phyloP scores from a whole-genome alignment of 75 land plant genomes.

The Cryptomeria japonica region DNA sequence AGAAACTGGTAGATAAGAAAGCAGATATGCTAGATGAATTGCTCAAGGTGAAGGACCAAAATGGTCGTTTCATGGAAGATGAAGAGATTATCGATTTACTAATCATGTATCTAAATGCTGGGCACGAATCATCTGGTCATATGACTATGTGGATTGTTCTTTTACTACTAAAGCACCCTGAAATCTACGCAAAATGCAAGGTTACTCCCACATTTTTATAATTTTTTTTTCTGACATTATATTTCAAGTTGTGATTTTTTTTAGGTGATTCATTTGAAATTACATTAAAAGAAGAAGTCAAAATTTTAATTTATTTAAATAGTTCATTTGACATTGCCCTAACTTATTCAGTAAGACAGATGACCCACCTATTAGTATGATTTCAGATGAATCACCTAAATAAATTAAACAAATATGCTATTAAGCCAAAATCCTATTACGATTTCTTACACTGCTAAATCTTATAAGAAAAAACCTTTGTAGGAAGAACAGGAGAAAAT shows the following conservation, averaged over 20 bases:
- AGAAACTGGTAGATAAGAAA: conserved; percentile 2
- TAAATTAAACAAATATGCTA: too few species aligned
- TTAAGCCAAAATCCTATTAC: too few species aligned
- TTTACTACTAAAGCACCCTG: conserved; percentile 47
- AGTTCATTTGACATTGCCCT: too few species aligned
- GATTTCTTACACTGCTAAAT: neutral
- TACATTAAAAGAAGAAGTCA: too few species aligned
- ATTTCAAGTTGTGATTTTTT: too few species aligned
- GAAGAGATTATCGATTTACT: conserved; percentile 71
- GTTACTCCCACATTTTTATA: conserved; percentile 17
- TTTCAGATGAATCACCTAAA: too few species aligned
- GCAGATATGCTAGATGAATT: conserved; percentile 58
- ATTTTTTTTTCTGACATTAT: neutral
- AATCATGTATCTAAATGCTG: conserved; percentile 71
- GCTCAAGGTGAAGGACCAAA: conserved; percentile 49
- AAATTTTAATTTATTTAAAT: too few species aligned
- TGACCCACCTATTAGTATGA: too few species aligned
- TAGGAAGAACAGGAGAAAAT: conserved; percentile 76
- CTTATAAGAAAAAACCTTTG: neutral
- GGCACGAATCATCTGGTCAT: conserved; percentile 76
- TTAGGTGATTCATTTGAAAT: too few species aligned
- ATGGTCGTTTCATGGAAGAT: conserved; percentile 47
- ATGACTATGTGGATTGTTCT: conserved; percentile 67
- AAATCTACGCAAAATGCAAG: conserved; percentile 48
- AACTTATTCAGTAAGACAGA: too few species aligned